Percentiles rank a stretch among this genome's conserved stretches.
Evolutionary conservation across 208 protist species (phyloP).

Genomic region (Trypanosoma lewisi): DNA sequence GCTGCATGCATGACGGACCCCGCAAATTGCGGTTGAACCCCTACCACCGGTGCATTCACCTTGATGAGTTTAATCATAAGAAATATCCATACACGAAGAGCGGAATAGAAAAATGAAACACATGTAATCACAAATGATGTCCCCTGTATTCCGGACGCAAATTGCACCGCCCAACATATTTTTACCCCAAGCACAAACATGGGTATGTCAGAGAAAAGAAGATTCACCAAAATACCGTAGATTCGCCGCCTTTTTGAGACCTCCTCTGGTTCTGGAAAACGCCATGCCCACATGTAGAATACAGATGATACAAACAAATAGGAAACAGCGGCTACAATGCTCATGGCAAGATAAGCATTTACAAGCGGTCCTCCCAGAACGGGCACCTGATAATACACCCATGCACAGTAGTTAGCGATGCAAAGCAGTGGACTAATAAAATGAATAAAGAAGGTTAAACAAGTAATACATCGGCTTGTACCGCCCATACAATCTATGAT

Average conservation of each 20-base stretch:
- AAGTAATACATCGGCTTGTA: slow-evolving; percentile 49
- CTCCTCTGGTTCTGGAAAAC: slow-evolving; percentile 85
- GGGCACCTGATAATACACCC: slow-evolving; percentile 41
- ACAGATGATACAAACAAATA: slow-evolving; percentile 73
- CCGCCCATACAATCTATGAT: slow-evolving; percentile 66
- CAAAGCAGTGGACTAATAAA: slow-evolving; percentile 76
- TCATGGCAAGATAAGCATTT: slow-evolving; percentile 64
- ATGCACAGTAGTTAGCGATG: slow-evolving; percentile 65
- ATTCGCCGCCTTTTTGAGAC: slow-evolving; percentile 77
- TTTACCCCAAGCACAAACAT: slow-evolving; percentile 74
- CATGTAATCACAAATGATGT: slow-evolving; percentile 73
- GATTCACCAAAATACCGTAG: slow-evolving; percentile 72
- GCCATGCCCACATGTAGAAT: slow-evolving; percentile 92
- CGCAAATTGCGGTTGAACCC: slow-evolving; percentile 18
- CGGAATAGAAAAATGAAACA: slow-evolving; percentile 68
- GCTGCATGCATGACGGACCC: slow-evolving; percentile 10
- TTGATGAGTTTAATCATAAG: slow-evolving; percentile 84
- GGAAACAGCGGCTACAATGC: slow-evolving; percentile 57
- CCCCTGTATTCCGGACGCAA: slow-evolving; percentile 57
- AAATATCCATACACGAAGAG: slow-evolving; percentile 81
- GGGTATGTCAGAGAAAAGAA: slow-evolving; percentile 80
- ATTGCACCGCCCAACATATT: slow-evolving; percentile 68
- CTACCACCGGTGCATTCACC: slow-evolving; percentile 29
- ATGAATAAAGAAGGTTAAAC: slow-evolving; percentile 79
- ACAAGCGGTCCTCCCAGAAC: slow-evolving; percentile 26